A percentile compares a stretch with the other conserved stretches of the same genome.
phyloP scores from a whole-genome alignment of 768 basidiomycete species.

The Pisolithus microcarpus region DNA sequence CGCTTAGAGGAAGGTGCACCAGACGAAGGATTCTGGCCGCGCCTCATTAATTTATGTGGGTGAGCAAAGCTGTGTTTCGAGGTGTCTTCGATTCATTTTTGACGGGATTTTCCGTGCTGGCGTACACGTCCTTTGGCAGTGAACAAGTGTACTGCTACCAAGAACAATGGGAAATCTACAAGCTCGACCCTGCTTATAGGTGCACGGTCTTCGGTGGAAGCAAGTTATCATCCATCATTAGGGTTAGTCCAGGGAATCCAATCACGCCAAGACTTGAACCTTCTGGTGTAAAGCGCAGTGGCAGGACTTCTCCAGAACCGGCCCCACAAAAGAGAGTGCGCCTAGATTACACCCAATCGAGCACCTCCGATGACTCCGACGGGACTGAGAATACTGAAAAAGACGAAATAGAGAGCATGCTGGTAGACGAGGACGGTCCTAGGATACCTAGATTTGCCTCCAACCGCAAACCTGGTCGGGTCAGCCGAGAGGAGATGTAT shows the following conservation, averaged over 20 bases:
- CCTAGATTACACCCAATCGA: slow-evolving; percentile 4
- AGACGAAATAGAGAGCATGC: slow-evolving; percentile 47
- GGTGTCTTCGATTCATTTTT: slow-evolving; percentile 1
- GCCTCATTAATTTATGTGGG: slow-evolving; percentile 63
- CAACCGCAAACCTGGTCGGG: slow-evolving; percentile 16
- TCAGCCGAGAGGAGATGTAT: slow-evolving; percentile 26
- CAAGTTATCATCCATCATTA: slow-evolving; percentile 20
- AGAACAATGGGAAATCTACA: slow-evolving; percentile 85
- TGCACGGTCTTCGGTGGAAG: slow-evolving; percentile 49
- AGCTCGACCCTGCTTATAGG: slow-evolving; percentile 67
- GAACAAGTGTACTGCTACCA: slow-evolving; percentile 47
- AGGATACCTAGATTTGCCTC: slow-evolving; percentile 12
- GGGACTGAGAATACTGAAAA: slow-evolving; percentile 31
- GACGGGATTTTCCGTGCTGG: slow-evolving; percentile 9
- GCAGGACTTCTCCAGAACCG: slow-evolving; percentile 19
- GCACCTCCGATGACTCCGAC: slow-evolving; percentile 12
- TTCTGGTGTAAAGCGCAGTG: slow-evolving; percentile 21
- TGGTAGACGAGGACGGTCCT: slow-evolving; percentile 30
- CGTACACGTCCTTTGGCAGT: slow-evolving; percentile 24
- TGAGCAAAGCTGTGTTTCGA: slow-evolving; percentile 28
- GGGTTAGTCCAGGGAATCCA: slow-evolving; percentile 11
- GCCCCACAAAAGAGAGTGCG: slow-evolving; percentile 22
- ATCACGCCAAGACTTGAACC: slow-evolving; percentile 4
- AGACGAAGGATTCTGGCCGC: slow-evolving; percentile 69
- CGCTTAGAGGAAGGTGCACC: slow-evolving; percentile 45